Conservation (phyloP, 495 filamentous ascomycete species). For the Hypoxylon rickii region DNA sequence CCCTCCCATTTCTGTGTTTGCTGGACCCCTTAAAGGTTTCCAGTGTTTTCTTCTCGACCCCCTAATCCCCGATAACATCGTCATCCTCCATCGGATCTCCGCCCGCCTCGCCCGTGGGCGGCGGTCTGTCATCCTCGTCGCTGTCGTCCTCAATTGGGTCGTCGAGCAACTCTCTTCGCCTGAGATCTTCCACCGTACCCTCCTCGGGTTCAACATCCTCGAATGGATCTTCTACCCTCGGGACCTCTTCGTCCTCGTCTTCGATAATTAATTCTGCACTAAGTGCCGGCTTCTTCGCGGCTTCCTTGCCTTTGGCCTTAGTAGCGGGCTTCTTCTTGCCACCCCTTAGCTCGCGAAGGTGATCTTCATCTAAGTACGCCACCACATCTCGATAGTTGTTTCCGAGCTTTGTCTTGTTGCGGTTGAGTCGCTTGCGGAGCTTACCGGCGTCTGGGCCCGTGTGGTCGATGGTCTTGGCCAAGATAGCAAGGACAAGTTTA, state of each 20-base stretch:
- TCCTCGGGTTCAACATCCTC: slow-evolving; percentile 58
- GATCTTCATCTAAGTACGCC: slow-evolving; percentile 68
- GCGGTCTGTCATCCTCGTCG: slow-evolving; percentile 47
- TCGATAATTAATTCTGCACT: slow-evolving; percentile 54
- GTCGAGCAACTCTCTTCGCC: slow-evolving; percentile 62
- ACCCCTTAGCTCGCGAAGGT: slow-evolving; percentile 41
- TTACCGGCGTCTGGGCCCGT: slow-evolving; percentile 60
- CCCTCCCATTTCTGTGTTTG: not conserved
- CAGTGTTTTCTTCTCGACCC: too few relatives aligned
- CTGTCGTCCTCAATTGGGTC: slow-evolving; percentile 56
- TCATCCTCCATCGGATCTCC: slow-evolving; percentile 61
- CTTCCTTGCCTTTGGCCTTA: slow-evolving; percentile 53
- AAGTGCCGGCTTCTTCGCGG: slow-evolving; percentile 45
- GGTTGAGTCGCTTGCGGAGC: slow-evolving; percentile 64
- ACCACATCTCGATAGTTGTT: slow-evolving; percentile 78
- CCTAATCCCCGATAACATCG: slow-evolving; percentile 73
- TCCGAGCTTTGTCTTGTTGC: slow-evolving; percentile 71
- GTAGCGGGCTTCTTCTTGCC: slow-evolving; percentile 51
- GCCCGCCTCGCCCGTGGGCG: slow-evolving; percentile 13
- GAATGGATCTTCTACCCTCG: slow-evolving; percentile 44
- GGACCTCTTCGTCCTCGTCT: slow-evolving; percentile 56
- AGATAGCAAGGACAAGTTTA: slow-evolving; percentile 77
- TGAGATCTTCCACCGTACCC: slow-evolving; percentile 64
- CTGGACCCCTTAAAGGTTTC: too few relatives aligned
- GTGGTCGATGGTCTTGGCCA: slow-evolving; percentile 72